Percentiles rank a stretch among this genome's conserved stretches.
These are phyloP conservation scores for Talaromyces sp. DNA, from an alignment of 2,329 filamentous ascomycete species.

Conservation along the genomic window DNA sequence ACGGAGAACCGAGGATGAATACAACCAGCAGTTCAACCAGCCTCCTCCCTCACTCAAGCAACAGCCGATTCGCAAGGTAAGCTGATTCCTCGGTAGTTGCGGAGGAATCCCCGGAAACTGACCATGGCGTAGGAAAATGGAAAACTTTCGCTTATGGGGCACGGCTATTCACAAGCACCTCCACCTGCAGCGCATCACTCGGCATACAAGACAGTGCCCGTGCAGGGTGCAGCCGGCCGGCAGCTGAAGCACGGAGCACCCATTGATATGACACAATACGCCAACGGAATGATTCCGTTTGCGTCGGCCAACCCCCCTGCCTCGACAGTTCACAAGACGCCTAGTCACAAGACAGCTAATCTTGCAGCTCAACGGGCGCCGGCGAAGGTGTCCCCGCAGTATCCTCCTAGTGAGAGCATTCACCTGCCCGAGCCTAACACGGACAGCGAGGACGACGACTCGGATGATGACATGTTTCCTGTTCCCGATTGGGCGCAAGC, in stretches of 20 bases:
- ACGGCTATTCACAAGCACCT: slow-evolving; percentile 28
- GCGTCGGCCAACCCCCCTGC: slow-evolving; percentile 58
- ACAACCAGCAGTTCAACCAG: slow-evolving; percentile 56
- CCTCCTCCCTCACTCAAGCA: slow-evolving; percentile 69
- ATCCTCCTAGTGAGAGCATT: slow-evolving; percentile 83
- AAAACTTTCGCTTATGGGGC: slow-evolving; percentile 37
- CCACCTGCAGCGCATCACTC: slow-evolving; percentile 20
- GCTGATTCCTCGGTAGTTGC: slow-evolving; percentile 12
- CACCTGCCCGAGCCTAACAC: slow-evolving; percentile 92
- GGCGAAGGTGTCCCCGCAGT: slow-evolving; percentile 69
- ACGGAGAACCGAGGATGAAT: slow-evolving; percentile 68
- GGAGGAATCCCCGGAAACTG: slow-evolving; percentile 1
- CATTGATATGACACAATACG: slow-evolving; percentile 79
- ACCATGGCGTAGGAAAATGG: slow-evolving; percentile 19
- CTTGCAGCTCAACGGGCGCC: slow-evolving; percentile 23
- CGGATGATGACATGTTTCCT: slow-evolving; percentile 54
- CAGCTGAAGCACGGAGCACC: slow-evolving; percentile 56
- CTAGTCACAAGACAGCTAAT: slow-evolving; percentile 35
- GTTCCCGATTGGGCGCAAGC: slow-evolving; percentile 84
- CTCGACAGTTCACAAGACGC: slow-evolving; percentile 60
- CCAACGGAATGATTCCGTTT: slow-evolving; percentile 85
- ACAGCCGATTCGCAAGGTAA: slow-evolving; percentile 63
- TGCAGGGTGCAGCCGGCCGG: slow-evolving; percentile 43
- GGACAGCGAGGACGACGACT: slow-evolving; percentile 83
- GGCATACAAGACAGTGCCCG: slow-evolving; percentile 27